Base-by-base conservation (phyloP, 768 basidiomycete species). In the Trametopsis cervina region DNA sequence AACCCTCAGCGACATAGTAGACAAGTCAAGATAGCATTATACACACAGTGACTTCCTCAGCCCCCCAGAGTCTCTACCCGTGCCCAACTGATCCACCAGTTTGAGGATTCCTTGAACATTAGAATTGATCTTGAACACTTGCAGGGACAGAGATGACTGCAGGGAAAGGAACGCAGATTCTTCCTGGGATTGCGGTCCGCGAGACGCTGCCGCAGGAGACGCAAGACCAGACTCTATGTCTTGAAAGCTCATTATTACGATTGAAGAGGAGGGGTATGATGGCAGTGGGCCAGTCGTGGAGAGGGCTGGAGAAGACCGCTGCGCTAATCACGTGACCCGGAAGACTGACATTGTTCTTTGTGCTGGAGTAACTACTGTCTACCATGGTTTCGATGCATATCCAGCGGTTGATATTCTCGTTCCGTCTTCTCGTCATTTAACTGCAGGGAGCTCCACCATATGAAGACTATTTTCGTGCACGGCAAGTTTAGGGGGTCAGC, bases 121-220 rank as follows among this genome's bases (percentile, higher is more conserved):
- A 50, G 89, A 80, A 59, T 95, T 94, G 72, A 98, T 92, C 78
- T 98, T 98, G 84, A 98, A 97, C 49, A 95, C 90, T 64, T 98
- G 94, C 4, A 98, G 75, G 1, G 86, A 86, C 51, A 92, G 66
- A 12, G 89, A 89, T 2, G 78, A 81, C 61, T 92, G 91, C 13
- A 94, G 69, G 25, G 71, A 73, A 9, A 75, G 68, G 64, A 95
- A 97, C 3, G 83, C 74, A 5, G 79, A 75, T 66, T 93, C 90
- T 61, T 88, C 82, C 36, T 59, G 67, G 17, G 69, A 66, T 52
- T 69, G 71, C 50, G 74, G 65, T 33, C 29, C 29, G 9, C 48
- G 51, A 11, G 49, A 47, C 13, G 58, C 64, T 2, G 65, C 56
- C 13, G 57, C 54, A 13, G 60, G 63, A 13, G 62, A 53, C 9